Evolutionary conservation across 148 eudicot species (phyloP).

Genomic region (Heliamphora exappendiculata): DNA sequence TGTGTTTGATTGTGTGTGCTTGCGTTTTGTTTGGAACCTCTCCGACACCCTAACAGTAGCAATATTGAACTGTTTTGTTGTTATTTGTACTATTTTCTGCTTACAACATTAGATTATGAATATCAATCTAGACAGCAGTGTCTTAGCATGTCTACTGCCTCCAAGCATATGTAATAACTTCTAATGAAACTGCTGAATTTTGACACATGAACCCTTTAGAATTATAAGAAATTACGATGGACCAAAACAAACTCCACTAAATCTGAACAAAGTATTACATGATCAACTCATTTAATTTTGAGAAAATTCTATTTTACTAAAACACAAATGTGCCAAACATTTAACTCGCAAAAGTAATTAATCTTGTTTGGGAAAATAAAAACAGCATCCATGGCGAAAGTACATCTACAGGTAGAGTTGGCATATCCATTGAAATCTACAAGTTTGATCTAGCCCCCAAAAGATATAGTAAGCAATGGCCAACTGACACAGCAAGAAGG

Average conservation of each 20-base stretch:
- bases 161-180: conserved; percentile 43
- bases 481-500: not conserved
- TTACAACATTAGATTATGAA: too few relatives aligned
- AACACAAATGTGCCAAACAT: not conserved
- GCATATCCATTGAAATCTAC: not conserved
- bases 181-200: too few relatives aligned
- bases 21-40: too few relatives aligned
- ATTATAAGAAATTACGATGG: too few relatives aligned
- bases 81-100: too few relatives aligned
- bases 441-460: not conserved
- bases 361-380: too few relatives aligned
- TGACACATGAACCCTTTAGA: too few relatives aligned
- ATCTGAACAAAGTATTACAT: not conserved
- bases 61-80: too few relatives aligned
- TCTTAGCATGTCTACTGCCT: conserved; percentile 43
- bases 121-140: conserved; percentile 66
- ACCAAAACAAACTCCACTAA: conserved; percentile 3
- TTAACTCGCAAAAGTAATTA: not conserved
- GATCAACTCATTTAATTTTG: not conserved
- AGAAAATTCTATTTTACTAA: not conserved
- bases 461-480: not conserved
- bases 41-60: too few relatives aligned
- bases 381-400: not conserved
- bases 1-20: too few relatives aligned
- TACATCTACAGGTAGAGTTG: not conserved